Evolutionary conservation across 331 rosid species (phyloP), one percentile per base, ranked within the genome.

Genomic region (Telfairia occidentalis): DNA sequence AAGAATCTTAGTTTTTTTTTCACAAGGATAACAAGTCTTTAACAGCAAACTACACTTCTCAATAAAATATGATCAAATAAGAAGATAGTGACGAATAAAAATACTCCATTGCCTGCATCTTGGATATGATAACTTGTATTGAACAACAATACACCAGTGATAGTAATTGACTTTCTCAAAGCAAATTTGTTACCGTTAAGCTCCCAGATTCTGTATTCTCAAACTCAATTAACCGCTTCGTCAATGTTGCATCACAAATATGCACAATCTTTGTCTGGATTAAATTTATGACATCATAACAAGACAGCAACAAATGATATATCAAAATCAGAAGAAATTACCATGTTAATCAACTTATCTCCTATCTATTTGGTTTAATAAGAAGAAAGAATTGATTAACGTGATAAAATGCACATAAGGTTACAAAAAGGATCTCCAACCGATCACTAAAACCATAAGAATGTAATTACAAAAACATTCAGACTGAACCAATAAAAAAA

Each of bases 181-280:
- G 5, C 0, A 70, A 64, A 87, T 90, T 18, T 55, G 16, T 54
- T 85, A 93, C 98, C 67, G 98, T 93, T 87, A 91, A 88, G 87
- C 92, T 88, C 71, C 91, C 89, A 60, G 97, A 91, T 60, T 91
- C 94, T 7, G 97, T 93, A 79, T 91, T 84, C 91, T 93, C 98
- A 67, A 91, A 93, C 78, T 93, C 97, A 16, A 91, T 86, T 83
- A 93, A 79, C 52, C 98, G 86, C 83, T 91, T 93, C 10, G 90
- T 88, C 89, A 93, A 84, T 59, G 96, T 93, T 71, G 89, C 91
- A 78, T 93, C 98, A 84, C 98, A 93, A 70, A 93, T 86, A 84
- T 91, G 97, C 35, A 91, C 96, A 23, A 91, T 82, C 82, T 84
- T 88, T 16, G 88, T 86, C 98, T 93, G 86, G 76, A 42, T 71